phyloP scores from a whole-genome alignment of 495 filamentous ascomycete species.

The Aspergillus nidulans region DNA sequence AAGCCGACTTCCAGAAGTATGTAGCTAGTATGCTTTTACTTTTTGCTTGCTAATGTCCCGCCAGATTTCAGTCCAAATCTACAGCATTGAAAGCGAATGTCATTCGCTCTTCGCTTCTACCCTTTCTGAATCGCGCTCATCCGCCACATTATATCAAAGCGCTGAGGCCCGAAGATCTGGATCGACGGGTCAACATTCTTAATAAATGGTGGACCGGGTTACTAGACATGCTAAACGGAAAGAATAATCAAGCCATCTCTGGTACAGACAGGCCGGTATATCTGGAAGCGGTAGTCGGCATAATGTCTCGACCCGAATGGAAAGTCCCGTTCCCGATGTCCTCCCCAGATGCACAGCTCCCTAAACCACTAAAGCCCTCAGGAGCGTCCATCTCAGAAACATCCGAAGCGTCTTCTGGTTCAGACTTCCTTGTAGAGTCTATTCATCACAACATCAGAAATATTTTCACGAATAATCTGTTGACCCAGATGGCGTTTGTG shows the following conservation, averaged over 20 bases:
- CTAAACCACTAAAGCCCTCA: slow-evolving; percentile 31
- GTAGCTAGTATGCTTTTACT: slow-evolving; percentile 9
- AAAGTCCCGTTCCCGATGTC: slow-evolving; percentile 58
- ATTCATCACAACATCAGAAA: slow-evolving; percentile 92
- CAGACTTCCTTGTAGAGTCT: slow-evolving; percentile 81
- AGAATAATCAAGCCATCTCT: slow-evolving; percentile 65
- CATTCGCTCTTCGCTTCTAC: slow-evolving; percentile 73
- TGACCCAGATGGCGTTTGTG: slow-evolving; percentile 82
- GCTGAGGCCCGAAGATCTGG: slow-evolving; percentile 76
- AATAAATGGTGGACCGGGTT: slow-evolving; percentile 97
- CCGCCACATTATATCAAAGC: slow-evolving; percentile 65
- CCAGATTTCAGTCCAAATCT: slow-evolving; percentile 70
- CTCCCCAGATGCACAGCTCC: slow-evolving; percentile 21
- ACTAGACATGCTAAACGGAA: slow-evolving; percentile 77
- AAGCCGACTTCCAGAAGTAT: slow-evolving; percentile 76
- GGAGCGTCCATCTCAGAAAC: slow-evolving; percentile 38
- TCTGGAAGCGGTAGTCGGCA: slow-evolving; percentile 72
- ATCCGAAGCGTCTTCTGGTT: slow-evolving; percentile 47
- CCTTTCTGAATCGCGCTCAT: slow-evolving; percentile 71
- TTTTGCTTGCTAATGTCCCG: not conserved
- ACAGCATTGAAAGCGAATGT: slow-evolving; percentile 75
- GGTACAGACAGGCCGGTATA: slow-evolving; percentile 76
- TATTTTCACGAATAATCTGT: slow-evolving; percentile 80
- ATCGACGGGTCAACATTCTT: slow-evolving; percentile 74
- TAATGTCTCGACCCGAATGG: slow-evolving; percentile 96